Base-by-base conservation (phyloP, 2,329 filamentous ascomycete species). In the Fusarium sp. region DNA sequence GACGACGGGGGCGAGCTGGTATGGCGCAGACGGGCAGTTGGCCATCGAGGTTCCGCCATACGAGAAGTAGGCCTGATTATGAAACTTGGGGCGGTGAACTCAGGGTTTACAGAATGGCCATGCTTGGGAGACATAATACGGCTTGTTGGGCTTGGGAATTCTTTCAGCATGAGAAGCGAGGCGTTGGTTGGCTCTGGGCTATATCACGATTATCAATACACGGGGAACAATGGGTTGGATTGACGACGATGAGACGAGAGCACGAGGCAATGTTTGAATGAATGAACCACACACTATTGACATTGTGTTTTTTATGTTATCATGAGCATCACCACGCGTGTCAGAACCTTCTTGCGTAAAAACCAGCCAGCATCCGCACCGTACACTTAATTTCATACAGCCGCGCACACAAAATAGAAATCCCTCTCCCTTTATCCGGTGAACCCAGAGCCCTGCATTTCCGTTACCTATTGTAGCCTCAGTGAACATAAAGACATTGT, bases 1-100 rank as follows among this genome's bases (percentile, higher is more conserved):
- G 63, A 82, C 81, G 6, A 85, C 85, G 8, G 85, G 85, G 0
- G 82, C 87, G 13, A 80, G 81, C 51, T 97, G 93, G 92, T 79
- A 90, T 56, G 93, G 89, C 77, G 87, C 84, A 0, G 83, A 84
- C 1, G 89, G 89, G 1, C 74, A 85, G 36, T 80, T 91, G 8
- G 77, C 83, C 4, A 65, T 82, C 4, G 80, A 85, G 71, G 79
- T 81, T 10, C 58, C 61, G 6, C 76, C 78, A 6, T 58, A 73
- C 38, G 71, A 73, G 29, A 73, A 70, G 49, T 56, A 67, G 44
- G 29, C 42, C 14, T 70, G 18, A 60, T 20, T 31, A 44, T 33
- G 50, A 33, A 10, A 14, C 42, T 27, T 16, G 16, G 2, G 13
- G 27, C 25, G 34, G 13, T 25, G 44, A 27, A 25, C 23, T 38